Evolutionary conservation across 495 filamentous ascomycete genomes (phyloP).

Genomic region (Xylaria flabelliformis): DNA sequence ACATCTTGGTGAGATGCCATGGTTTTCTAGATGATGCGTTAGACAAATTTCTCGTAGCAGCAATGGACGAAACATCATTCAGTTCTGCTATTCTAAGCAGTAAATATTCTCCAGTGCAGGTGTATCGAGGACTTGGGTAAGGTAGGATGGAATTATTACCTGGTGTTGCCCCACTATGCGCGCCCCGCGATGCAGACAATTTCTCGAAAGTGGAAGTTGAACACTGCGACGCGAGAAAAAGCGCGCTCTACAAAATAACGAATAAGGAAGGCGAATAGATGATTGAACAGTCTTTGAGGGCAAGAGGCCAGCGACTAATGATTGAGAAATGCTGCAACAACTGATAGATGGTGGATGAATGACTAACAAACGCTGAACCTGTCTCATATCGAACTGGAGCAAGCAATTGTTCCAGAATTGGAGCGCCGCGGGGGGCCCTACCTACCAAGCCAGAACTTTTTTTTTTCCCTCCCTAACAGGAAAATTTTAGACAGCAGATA

Average conservation of each 20-base stretch:
- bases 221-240: background rate
- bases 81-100: background rate
- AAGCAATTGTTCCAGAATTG: constrained; percentile 21
- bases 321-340: background rate
- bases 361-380: constrained; percentile 6
- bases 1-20: constrained; percentile 51
- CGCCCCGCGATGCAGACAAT: constrained; percentile 9
- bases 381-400: background rate
- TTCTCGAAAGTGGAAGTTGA: constrained; percentile 5
- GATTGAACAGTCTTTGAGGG: background rate
- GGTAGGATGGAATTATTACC: constrained; percentile 13
- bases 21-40: constrained; percentile 12
- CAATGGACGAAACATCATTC: background rate
- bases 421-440: background rate
- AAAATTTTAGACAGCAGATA: constrained; percentile 15
- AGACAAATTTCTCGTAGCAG: background rate
- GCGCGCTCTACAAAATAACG: background rate
- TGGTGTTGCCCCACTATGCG: constrained; percentile 19
- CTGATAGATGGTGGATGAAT: background rate
- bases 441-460: background rate
- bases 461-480: background rate
- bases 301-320: background rate
- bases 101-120: background rate
- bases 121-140: background rate
- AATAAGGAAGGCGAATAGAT: background rate